Conservation (phyloP, 768 basidiomycete genomes). For the Hysterangium stoloniferum region DNA sequence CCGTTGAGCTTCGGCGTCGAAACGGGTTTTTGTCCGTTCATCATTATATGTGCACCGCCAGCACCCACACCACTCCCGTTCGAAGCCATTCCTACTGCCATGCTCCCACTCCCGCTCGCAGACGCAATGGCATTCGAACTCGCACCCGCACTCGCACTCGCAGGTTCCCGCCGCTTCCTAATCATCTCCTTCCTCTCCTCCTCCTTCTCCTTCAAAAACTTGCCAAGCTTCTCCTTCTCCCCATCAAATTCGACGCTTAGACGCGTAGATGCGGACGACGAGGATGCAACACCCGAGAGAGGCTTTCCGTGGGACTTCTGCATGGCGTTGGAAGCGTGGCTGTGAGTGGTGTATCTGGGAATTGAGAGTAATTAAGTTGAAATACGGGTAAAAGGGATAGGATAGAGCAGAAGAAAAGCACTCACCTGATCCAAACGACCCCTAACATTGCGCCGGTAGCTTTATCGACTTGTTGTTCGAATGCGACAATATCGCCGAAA, state of each 20-base stretch:
- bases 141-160: not conserved
- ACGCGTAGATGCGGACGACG: conserved; percentile 43
- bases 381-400: not conserved
- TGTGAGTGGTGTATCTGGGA: conserved; percentile 35
- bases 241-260: conserved; percentile 77
- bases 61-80: not conserved
- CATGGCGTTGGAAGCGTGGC: conserved; percentile 62
- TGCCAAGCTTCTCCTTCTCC: conserved; percentile 55
- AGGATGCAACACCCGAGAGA: conserved; percentile 36
- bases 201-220: conserved; percentile 60
- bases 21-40: not conserved
- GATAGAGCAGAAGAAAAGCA: conserved; percentile 12
- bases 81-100: no score
- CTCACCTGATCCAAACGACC: conserved; percentile 66
- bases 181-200: conserved; percentile 40
- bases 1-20: not conserved
- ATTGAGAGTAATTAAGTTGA: not conserved
- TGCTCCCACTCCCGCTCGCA: no score
- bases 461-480: conserved; percentile 74
- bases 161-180: conserved; percentile 33
- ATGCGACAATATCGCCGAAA: conserved; percentile 54
- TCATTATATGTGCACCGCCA: not conserved
- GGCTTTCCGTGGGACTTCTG: conserved; percentile 59
- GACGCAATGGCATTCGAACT: no score
- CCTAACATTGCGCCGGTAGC: conserved; percentile 79